Conservation (phyloP, 2,329 filamentous ascomycete genomes). For the Beauveria australis region DNA sequence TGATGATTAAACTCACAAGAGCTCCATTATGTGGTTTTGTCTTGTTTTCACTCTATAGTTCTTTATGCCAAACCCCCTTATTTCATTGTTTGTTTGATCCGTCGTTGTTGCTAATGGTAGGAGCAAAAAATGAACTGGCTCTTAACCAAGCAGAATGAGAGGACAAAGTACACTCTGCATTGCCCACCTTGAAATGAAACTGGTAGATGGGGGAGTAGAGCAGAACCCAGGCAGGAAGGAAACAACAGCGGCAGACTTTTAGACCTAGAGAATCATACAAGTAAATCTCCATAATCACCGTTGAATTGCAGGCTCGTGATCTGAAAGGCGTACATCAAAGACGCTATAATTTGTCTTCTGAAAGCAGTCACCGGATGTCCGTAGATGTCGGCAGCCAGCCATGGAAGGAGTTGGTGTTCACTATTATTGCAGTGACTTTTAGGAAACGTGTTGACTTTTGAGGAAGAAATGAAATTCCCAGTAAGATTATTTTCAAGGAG, state of each 20-base stretch:
- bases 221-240: not conserved
- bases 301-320: too few relatives aligned
- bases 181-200: too few relatives aligned
- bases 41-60: constrained; percentile 10
- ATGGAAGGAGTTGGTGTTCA: too few relatives aligned
- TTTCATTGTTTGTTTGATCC: constrained; percentile 18
- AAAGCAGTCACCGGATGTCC: too few relatives aligned
- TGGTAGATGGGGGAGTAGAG: not conserved
- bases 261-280: constrained; percentile 26
- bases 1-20: constrained; percentile 9
- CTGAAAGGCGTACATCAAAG: too few relatives aligned
- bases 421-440: too few relatives aligned
- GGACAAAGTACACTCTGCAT: not conserved
- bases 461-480: too few relatives aligned
- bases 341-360: too few relatives aligned
- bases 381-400: too few relatives aligned
- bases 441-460: too few relatives aligned
- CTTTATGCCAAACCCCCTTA: constrained; percentile 3
- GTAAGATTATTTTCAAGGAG: too few relatives aligned
- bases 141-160: not conserved
- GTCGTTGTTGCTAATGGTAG: not conserved
- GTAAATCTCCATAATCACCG: constrained; percentile 17
- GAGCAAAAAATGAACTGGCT: constrained; percentile 4
- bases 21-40: constrained; percentile 2
- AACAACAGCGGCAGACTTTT: constrained; percentile 16